Evolutionary conservation across 495 filamentous ascomycete genomes (phyloP), one percentile per base, ranked within the genome.

Genomic region (Trichoderma asperelloides): DNA sequence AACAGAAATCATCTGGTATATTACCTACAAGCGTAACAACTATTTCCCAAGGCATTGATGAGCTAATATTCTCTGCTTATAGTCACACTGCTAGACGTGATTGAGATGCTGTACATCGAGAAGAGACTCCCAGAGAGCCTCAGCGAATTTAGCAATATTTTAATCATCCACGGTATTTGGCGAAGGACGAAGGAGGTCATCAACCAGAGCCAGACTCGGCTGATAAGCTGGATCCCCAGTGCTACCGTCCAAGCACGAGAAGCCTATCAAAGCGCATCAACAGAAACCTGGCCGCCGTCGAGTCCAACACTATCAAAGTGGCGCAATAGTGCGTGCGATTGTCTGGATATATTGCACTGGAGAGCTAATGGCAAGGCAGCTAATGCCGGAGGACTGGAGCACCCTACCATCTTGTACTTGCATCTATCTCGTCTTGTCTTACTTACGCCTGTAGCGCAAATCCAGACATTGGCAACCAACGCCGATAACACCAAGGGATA

Each of bases 251-350:
- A 62, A 23, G 77, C 37, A 68, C 74, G 25, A 76, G 41, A 45
- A 45, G 6, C 12, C 41, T 12, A 45, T 0, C 77, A 7, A 75
- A 80, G 15, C 73, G 73, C 21, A 63, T 75, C 73, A 1, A 73
- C 76, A 4, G 75, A 78, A 41, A 76, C 83, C n/a, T 84, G 81
- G 82, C 78, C 82, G 12, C 82, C 82, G 3, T 76, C 77, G 8
- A 81, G 81, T 21, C 78, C 80, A 8, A 79, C 78, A 0, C 83
- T 80, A 66, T 78, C 81, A 1, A 83, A 82, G 67, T 85, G 83
- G 83, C 79, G 82, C 30, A 85, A 85, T 69, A 80, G 79, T 60
- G 78, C 81, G n/a, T 85, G 83, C 57, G 83, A 85, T 68, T 82
- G 78, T 57, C 69, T 85, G 13, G 83, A 85, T 67, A 80, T 84